phyloP scores from a whole-genome alignment of 345 rosid genomes.

The Eucalyptus regnans region DNA sequence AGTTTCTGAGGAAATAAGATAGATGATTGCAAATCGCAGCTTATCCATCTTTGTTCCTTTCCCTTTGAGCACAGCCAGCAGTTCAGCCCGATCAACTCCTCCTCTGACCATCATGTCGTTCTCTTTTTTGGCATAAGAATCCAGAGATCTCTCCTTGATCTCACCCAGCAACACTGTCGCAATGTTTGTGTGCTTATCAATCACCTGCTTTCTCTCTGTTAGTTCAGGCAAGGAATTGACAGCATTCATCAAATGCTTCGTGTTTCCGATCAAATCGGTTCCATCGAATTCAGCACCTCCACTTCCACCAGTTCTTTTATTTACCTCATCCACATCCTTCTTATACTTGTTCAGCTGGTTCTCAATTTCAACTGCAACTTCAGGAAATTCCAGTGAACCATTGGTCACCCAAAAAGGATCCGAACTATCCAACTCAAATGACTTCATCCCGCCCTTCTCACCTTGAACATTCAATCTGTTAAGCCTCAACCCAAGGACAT shows the following conservation, averaged over 20 bases:
- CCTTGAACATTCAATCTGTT: conserved; percentile 80
- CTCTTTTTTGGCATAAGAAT: conserved; percentile 86
- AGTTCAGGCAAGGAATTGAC: conserved; percentile 94
- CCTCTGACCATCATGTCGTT: conserved; percentile 90
- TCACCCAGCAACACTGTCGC: conserved; percentile 86
- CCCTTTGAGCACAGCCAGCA: conserved; percentile 58
- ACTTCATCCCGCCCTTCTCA: conserved; percentile 84
- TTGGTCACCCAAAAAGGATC: conserved; percentile 93
- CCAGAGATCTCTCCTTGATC: conserved; percentile 95
- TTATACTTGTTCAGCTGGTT: conserved; percentile 78
- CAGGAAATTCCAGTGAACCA: conserved; percentile 89
- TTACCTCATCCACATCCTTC: conserved; percentile 95
- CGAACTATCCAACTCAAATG: conserved; percentile 70
- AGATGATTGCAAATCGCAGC: conserved; percentile 86
- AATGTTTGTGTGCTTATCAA: conserved; percentile 95
- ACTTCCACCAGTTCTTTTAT: conserved; percentile 74
- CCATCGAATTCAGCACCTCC: conserved; percentile 90
- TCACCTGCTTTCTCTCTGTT: conserved; percentile 90
- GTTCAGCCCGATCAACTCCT: conserved; percentile 66
- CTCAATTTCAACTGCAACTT: conserved; percentile 93
- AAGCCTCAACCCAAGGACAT: conserved; percentile 80
- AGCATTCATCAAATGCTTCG: conserved; percentile 95
- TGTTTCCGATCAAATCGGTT: conserved; percentile 89
- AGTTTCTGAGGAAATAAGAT: conserved; percentile 80
- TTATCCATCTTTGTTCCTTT: conserved; percentile 87